These are phyloP conservation scores for Geranium rotundifolium DNA, from an alignment of 345 rosid genomes.

Conservation along the genomic window DNA sequence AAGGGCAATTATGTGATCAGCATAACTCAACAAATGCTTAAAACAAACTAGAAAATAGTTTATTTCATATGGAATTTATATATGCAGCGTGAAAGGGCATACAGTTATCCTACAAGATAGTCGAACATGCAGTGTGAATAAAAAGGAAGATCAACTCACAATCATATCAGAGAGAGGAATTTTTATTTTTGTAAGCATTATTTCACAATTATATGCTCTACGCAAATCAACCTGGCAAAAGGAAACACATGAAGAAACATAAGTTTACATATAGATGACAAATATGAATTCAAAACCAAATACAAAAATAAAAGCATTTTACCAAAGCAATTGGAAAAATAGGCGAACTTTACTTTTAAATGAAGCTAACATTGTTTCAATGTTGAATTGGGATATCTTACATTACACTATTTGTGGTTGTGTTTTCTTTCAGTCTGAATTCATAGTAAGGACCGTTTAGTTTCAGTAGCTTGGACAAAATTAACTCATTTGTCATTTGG, in stretches of 20 bases:
- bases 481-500: background rate
- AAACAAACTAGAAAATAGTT: no score
- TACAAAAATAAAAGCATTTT: background rate
- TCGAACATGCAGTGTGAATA: background rate
- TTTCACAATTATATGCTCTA: constrained; percentile 95
- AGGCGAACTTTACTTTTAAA: background rate
- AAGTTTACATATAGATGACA: background rate
- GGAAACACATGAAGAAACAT: constrained; percentile 13
- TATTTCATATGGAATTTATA: no score
- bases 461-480: background rate
- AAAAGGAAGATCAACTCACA: constrained; percentile 44
- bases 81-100: background rate
- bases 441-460: background rate
- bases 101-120: background rate
- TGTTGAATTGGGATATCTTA: background rate
- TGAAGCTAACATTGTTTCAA: background rate
- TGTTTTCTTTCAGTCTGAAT: background rate
- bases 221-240: constrained; percentile 78
- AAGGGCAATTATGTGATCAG: background rate
- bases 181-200: constrained; percentile 93
- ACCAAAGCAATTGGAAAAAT: background rate
- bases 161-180: constrained; percentile 88
- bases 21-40: background rate
- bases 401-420: no score
- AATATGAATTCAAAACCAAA: background rate